phyloP scores from a whole-genome alignment of 2,329 filamentous ascomycete species.

The Colletotrichum cereale region DNA sequence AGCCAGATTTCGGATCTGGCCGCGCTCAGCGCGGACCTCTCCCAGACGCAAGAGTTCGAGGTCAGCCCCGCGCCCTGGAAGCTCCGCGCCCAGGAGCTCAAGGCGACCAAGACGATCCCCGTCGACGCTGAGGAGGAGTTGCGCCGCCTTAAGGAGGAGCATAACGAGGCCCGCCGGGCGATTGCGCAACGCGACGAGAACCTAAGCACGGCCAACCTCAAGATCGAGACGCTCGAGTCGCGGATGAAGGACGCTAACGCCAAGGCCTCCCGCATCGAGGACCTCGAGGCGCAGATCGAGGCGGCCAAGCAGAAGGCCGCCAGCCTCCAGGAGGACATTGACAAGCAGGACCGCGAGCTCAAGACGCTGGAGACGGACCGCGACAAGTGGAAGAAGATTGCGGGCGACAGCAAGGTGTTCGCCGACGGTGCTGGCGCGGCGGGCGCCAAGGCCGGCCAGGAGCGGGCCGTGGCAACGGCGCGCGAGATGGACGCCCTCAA shows the following conservation, averaged over 20 bases:
- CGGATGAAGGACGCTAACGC: constrained; percentile 86
- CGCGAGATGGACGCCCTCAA: constrained; percentile 80
- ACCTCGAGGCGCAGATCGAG: constrained; percentile 72
- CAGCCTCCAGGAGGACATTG: constrained; percentile 72
- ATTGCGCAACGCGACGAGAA: constrained; percentile 82
- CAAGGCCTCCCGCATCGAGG: constrained; percentile 77
- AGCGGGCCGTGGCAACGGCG: constrained; percentile 76
- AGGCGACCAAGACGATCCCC: constrained; percentile 82
- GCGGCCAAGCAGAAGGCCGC: constrained; percentile 63
- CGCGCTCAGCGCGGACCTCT: constrained; percentile 76
- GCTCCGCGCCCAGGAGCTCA: constrained; percentile 83
- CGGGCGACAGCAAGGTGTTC: constrained; percentile 70
- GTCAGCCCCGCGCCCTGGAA: constrained; percentile 83
- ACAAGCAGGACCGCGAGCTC: constrained; percentile 76
- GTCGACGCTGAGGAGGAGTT: constrained; percentile 90
- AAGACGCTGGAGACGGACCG: constrained; percentile 74
- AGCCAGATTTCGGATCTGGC: constrained; percentile 77
- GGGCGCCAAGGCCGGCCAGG: constrained; percentile 69
- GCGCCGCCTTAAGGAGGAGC: constrained; percentile 81
- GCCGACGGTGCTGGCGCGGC: constrained; percentile 63
- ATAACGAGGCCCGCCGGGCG: constrained; percentile 80
- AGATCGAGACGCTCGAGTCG: constrained; percentile 92
- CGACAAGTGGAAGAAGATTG: constrained; percentile 79
- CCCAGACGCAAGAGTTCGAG: constrained; percentile 84
- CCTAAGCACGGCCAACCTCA: constrained; percentile 88